Percentiles rank a stretch among this genome's conserved stretches.
These are phyloP conservation scores for Diaporthe ilicicola DNA, from an alignment of 2,329 filamentous ascomycete genomes.

Conservation along the genomic window DNA sequence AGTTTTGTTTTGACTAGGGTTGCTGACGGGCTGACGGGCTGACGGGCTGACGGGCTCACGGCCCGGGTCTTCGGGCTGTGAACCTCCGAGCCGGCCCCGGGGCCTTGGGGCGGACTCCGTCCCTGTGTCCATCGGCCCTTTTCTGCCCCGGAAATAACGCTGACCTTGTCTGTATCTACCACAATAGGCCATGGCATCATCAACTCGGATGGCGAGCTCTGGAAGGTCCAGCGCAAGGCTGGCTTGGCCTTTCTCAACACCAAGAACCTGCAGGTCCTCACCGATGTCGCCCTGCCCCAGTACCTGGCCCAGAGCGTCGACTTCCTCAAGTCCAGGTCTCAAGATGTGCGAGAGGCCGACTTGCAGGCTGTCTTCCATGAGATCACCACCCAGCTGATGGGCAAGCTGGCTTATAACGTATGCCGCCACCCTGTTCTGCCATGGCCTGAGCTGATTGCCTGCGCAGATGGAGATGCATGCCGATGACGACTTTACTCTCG, in stretches of 20 bases:
- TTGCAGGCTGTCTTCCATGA: slow-evolving; percentile 69
- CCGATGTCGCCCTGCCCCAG: slow-evolving; percentile 63
- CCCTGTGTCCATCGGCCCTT: not conserved
- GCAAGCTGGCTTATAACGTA: slow-evolving; percentile 72
- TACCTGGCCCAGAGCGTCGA: slow-evolving; percentile 56
- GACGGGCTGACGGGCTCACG: too few relatives aligned
- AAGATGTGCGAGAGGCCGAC: slow-evolving; percentile 52
- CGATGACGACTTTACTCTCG: slow-evolving; percentile 65
- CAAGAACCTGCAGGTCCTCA: slow-evolving; percentile 64
- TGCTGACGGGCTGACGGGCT: not conserved
- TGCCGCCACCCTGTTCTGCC: slow-evolving; percentile 30
- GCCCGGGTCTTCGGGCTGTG: not conserved
- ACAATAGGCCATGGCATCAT: slow-evolving; percentile 67
- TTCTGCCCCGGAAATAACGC: not conserved
- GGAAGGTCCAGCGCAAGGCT: slow-evolving; percentile 70
- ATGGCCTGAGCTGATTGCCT: not conserved
- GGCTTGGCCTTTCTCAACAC: slow-evolving; percentile 67
- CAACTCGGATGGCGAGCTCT: slow-evolving; percentile 70
- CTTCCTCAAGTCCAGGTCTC: slow-evolving; percentile 45
- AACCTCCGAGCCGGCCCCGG: not conserved
- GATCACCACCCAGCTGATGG: slow-evolving; percentile 72
- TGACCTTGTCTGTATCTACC: not conserved
- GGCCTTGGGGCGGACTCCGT: not conserved
- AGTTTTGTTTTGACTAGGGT: not conserved
- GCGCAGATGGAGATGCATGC: slow-evolving; percentile 71